These are phyloP conservation scores for Boletus subcaerulescens DNA, from an alignment of 768 basidiomycete species.

Conservation along the genomic window DNA sequence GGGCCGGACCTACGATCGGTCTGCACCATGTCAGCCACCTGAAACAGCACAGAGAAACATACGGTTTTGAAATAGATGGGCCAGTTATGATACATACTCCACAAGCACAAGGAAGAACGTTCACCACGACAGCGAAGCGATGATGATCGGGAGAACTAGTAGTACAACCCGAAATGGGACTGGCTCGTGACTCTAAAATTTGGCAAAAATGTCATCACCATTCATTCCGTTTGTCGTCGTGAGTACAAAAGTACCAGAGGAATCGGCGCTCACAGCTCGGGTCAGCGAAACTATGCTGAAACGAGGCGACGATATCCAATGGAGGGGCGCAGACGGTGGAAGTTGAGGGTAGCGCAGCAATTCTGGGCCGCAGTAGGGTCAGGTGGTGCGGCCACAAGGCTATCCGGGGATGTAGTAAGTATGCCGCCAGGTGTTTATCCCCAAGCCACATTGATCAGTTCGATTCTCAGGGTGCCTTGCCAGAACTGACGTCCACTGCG, in stretches of 20 bases:
- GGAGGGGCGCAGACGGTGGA: slow-evolving; percentile 58
- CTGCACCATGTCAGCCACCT: neutral
- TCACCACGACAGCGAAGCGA: neutral
- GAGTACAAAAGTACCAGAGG: slow-evolving; percentile 1
- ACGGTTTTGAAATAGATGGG: no score
- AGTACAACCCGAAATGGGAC: neutral
- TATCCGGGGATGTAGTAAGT: neutral
- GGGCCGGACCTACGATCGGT: neutral
- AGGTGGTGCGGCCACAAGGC: slow-evolving; percentile 14
- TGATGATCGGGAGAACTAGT: neutral
- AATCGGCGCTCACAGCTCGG: slow-evolving; percentile 4
- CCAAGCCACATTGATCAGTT: neutral
- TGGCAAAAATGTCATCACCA: slow-evolving; percentile 17
- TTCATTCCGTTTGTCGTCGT: slow-evolving; percentile 19
- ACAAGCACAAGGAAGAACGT: neutral
- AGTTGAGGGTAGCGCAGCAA: slow-evolving; percentile 48
- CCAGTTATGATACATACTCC: neutral
- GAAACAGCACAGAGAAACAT: neutral
- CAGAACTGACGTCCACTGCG: slow-evolving; percentile 16
- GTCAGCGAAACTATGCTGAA: slow-evolving; percentile 41
- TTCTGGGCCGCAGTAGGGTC: slow-evolving; percentile 40
- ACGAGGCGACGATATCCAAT: slow-evolving; percentile 44
- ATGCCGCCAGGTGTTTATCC: neutral
- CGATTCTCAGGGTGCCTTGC: slow-evolving; percentile 13
- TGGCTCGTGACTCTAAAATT: neutral